Base-by-base conservation (phyloP, 306 rosid genomes). In the Fragaria ananassa region DNA sequence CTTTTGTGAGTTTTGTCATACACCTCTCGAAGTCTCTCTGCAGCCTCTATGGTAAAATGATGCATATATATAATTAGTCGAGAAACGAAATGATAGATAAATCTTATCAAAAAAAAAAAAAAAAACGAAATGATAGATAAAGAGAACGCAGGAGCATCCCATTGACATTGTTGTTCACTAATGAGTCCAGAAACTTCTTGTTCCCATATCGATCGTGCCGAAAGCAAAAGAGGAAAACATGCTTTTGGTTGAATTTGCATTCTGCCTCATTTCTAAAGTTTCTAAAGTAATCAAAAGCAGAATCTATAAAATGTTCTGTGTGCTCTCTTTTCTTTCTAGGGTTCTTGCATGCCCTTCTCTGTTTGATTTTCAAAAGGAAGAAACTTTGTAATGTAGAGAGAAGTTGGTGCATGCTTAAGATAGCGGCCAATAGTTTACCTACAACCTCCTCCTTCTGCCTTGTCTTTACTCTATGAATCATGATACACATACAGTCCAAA, bases 381-480 rank as follows among this genome's bases (percentile, higher is more conserved):
- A 76, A 53, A 11, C 41, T 42, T 39, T 76, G 12, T 71, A 67
- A 35, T 31, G 54, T 14, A 6, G 68, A 65, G 63, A 14, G 11
- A 65, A 62, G 54, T 7, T 9, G 31, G 27, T 23, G 39, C 23
- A 47, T 42, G 60, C 45, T 45, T n/a, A 4, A 29, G 53, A 5
- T 27, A 62, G 12, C 34, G 27, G 60, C 70, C 67, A 74, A 74
- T 74, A 27, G 58, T 25, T 74, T 61, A 29, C 57, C 45, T 61
- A 15, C 58, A 61, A 8, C 45, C 60, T 23, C 42, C 68, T 31
- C 35, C 67, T 61, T 62, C 46, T 61, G 5, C 41, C 15, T 63
- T 75, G 62, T 63, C 71, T 18, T 75, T 51, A 45, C 50, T 8
- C 71, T 45, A 10, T 39, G 31, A 41, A 31, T 19, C 50, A 4